Conservation (phyloP, 2,329 filamentous ascomycete species). For the Pezicula rhizophila region DNA sequence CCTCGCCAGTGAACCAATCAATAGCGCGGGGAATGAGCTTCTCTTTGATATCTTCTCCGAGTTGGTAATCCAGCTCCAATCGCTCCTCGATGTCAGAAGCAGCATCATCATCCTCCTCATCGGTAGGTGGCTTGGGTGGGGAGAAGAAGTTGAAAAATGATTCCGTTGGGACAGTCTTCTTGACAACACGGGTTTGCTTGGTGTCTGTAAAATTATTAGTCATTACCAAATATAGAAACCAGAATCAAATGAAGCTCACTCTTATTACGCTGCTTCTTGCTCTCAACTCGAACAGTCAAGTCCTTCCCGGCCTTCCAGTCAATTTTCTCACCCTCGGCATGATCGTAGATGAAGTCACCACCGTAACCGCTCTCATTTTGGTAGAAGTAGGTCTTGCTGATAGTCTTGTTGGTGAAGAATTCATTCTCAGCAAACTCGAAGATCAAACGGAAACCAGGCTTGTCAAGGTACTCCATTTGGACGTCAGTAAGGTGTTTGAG, state of each 20-base stretch:
- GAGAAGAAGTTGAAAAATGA: constrained; percentile 96
- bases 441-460: constrained; percentile 95
- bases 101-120: constrained; percentile 64
- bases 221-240: neutral
- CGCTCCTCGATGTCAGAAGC: constrained; percentile 93
- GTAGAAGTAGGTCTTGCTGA: constrained; percentile 99
- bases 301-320: constrained; percentile 94
- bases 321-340: constrained; percentile 96
- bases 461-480: constrained; percentile 98
- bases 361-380: constrained; percentile 98
- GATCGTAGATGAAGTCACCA: constrained; percentile 99
- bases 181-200: constrained; percentile 97
- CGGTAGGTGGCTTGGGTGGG: constrained; percentile 78
- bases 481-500: constrained; percentile 88
- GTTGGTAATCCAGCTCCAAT: constrained; percentile 95
- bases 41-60: constrained; percentile 99
- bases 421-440: constrained; percentile 96
- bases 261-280: constrained; percentile 99
- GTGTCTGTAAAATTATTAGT: constrained; percentile 58
- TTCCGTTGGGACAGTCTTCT: constrained; percentile 97
- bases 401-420: constrained; percentile 93
- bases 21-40: constrained; percentile 97
- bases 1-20: constrained; percentile 99
- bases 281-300: constrained; percentile 88
- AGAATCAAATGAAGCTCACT: constrained; percentile 52